Evolutionary conservation across 2,329 filamentous ascomycete genomes (phyloP).

Genomic region (Hypoxylon sp.): DNA sequence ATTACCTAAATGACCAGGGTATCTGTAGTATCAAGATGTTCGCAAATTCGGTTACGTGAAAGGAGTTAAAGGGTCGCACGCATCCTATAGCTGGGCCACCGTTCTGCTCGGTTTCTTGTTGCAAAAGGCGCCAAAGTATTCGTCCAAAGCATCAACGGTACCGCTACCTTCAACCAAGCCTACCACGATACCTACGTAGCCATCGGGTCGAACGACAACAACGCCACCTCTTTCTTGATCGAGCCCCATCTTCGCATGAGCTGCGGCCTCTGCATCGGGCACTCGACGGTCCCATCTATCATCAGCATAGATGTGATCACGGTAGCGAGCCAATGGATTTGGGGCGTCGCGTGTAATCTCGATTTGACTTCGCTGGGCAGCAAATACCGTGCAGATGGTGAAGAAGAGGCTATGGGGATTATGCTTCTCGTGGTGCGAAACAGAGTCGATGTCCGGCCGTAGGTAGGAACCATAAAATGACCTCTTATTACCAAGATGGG

Average conservation of each 20-base stretch:
- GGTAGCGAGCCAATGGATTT: constrained; percentile 74
- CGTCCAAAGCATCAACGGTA: constrained; percentile 82
- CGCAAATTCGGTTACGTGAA: no score
- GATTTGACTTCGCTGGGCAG: constrained; percentile 70
- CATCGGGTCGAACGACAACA: constrained; percentile 85
- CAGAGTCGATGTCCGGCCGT: constrained; percentile 65
- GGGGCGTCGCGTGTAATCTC: constrained; percentile 79
- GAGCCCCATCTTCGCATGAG: constrained; percentile 88
- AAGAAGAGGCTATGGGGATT: constrained; percentile 87
- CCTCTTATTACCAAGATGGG: constrained; percentile 67
- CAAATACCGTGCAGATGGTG: constrained; percentile 80
- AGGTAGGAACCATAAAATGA: constrained; percentile 78
- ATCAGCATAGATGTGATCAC: constrained; percentile 86
- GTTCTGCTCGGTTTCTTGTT: constrained; percentile 63
- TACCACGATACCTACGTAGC: constrained; percentile 82
- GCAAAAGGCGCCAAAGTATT: constrained; percentile 80
- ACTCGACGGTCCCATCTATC: constrained; percentile 78
- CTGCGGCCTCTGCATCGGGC: constrained; percentile 73
- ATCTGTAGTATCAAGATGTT: constrained; percentile 1
- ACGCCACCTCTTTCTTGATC: constrained; percentile 77
- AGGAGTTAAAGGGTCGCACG: no score
- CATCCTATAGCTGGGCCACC: constrained; percentile 51
- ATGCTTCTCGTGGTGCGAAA: constrained; percentile 81
- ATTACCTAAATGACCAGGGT: neutral
- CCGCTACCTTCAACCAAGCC: constrained; percentile 77